Evolutionary conservation across 768 basidiomycete species (phyloP), one percentile per base, ranked within the genome.

Genomic region (Galerina sulciceps): DNA sequence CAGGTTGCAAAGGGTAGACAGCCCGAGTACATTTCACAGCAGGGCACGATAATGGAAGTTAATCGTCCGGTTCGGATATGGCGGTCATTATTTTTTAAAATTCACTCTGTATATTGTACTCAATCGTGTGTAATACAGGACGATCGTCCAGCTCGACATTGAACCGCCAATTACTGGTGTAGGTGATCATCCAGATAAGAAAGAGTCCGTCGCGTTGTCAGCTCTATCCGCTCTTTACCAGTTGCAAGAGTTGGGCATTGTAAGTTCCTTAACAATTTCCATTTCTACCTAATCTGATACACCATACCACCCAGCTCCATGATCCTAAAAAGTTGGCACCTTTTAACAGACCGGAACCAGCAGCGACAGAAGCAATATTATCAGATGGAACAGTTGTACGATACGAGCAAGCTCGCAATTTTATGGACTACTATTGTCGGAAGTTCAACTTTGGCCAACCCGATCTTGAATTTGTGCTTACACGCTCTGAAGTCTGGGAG

Each of bases 401-500:
- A 6, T 88, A 88, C 50, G 91, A 93, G 51, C 82, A 82, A 51
- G 93, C 94, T 3, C 85, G 89, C 48, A 85, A 83, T 59, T 98
- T 98, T 78, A 95, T 97, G 89, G 95, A 96, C 62, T 98, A 91
- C 71, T 98, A 98, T 67, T 96, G 94, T 69, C 83, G 86, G 44
- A 81, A 86, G 36, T 97, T 86, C 70, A 76, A 77, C 22, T 95
- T 95, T 67, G 78, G 81, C 10, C 84, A 83, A 61, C 93, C 93
- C 2, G 89, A 91, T 48, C 73, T 96, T 59, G 79, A 80, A 13
- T 89, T 82, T 58, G 64, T 68, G 49, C 59, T 57, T 18, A 61
- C 60, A 41, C 43, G 65, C 40, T 73, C 69, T 17, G 65, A 67
- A 22, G 71, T 65, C 6, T 94, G 93, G 91, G 85, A 92, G 63